Percentiles rank a stretch among this genome's conserved stretches.
These are phyloP conservation scores for Boletus pseudo-olivaceus DNA, from an alignment of 768 basidiomycete species.

Conservation along the genomic window DNA sequence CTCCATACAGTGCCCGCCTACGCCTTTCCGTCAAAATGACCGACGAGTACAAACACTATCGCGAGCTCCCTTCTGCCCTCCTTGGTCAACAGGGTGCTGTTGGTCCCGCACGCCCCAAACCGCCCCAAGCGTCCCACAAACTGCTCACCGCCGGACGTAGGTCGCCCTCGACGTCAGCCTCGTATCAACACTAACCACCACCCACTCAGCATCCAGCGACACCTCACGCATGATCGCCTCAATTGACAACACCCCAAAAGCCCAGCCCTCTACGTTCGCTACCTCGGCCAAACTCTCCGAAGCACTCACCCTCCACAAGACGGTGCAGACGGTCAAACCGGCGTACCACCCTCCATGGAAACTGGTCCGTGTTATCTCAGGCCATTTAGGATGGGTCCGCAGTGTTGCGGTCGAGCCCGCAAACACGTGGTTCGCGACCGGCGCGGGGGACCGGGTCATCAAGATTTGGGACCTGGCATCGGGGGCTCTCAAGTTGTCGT, in stretches of 20 bases:
- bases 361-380: conserved; percentile 92
- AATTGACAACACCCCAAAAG: conserved; percentile 69
- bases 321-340: conserved; percentile 90
- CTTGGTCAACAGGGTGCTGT: conserved; percentile 78
- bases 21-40: conserved; percentile 81
- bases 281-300: conserved; percentile 72
- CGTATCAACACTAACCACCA: conserved; percentile 10
- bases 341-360: conserved; percentile 97
- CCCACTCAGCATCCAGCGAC: conserved; percentile 34
- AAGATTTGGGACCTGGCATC: conserved; percentile 99
- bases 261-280: conserved; percentile 67
- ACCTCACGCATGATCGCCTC: conserved; percentile 68
- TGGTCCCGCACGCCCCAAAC: conserved; percentile 61
- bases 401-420: conserved; percentile 96
- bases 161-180: conserved; percentile 17
- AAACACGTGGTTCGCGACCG: conserved; percentile 98
- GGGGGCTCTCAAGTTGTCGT: conserved; percentile 93
- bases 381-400: conserved; percentile 97
- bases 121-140: conserved; percentile 49
- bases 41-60: conserved; percentile 86
- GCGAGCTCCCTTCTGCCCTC: conserved; percentile 77
- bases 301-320: conserved; percentile 89
- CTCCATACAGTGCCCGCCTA: conserved; percentile 48
- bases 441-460: conserved; percentile 96
- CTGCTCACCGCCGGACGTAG: conserved; percentile 70